These are phyloP conservation scores for Singerocomus rubriflavus DNA, from an alignment of 1,284 basidiomycete species.

Conservation along the genomic window DNA sequence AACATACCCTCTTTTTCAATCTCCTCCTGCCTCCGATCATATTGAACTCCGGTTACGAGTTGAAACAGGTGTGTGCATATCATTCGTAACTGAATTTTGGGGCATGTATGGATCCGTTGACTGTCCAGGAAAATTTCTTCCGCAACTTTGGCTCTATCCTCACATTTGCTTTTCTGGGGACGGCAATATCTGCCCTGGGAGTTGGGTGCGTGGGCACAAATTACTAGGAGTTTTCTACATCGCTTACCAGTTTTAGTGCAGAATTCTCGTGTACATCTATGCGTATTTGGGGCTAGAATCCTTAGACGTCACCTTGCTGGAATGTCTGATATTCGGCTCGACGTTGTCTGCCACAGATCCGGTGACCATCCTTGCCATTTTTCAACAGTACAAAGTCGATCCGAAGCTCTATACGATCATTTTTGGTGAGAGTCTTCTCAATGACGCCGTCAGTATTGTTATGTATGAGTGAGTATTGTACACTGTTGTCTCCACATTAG, in stretches of 20 bases:
- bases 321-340: conserved; percentile 96
- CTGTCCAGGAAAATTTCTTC: conserved; percentile 90
- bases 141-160: conserved; percentile 97
- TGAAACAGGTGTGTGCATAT: conserved; percentile 75
- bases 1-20: conserved; percentile 98
- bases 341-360: conserved; percentile 98
- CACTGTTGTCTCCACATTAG: not conserved
- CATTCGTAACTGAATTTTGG: not conserved
- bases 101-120: not conserved
- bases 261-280: conserved; percentile 94
- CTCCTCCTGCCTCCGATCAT: conserved; percentile 97
- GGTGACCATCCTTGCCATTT: conserved; percentile 97
- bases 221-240: conserved; percentile 6
- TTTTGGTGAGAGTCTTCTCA: conserved; percentile 95
- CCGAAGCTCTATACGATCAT: conserved; percentile 98
- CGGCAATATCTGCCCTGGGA: conserved; percentile 95
- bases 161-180: conserved; percentile 94
- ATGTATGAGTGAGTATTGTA: conserved; percentile 93
- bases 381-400: conserved; percentile 98
- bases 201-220: conserved; percentile 69
- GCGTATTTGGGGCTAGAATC: conserved; percentile 89
- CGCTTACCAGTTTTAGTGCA: conserved; percentile 52
- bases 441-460: conserved; percentile 99
- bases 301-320: conserved; percentile 75
- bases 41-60: conserved; percentile 95